A percentile compares a stretch with the other conserved stretches of the same genome.
Evolutionary conservation across 176 grass and related monocot species (phyloP).

Genomic region (Puccinellia tenuiflora): DNA sequence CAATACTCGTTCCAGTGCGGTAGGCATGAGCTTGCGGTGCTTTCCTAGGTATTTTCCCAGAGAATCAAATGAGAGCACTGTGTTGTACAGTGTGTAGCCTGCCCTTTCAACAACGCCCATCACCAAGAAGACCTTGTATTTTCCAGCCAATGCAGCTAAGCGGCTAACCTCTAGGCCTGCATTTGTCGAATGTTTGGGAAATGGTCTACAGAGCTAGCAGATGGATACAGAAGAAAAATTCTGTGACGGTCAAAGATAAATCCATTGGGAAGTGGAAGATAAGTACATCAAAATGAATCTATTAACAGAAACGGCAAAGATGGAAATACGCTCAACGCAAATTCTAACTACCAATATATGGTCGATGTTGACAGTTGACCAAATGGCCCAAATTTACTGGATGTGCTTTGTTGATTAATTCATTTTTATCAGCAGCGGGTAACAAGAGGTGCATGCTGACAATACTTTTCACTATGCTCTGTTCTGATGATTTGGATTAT

Average conservation of each 20-base stretch:
- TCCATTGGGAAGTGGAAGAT: neutral
- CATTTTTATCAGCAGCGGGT: neutral
- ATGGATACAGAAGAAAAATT: neutral
- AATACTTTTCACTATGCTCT: neutral
- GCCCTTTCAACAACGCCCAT: constrained; percentile 89
- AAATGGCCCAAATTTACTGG: neutral
- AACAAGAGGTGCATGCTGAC: neutral
- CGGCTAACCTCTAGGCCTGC: constrained; percentile 75
- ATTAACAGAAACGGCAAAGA: neutral
- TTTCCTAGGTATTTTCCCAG: constrained; percentile 77
- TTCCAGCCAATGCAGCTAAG: constrained; percentile 77
- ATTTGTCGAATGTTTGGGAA: neutral
- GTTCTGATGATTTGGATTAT: neutral
- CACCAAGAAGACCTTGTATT: constrained; percentile 77
- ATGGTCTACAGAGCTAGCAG: neutral
- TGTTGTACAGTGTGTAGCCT: constrained; percentile 78
- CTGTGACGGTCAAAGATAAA: neutral
- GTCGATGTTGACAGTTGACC: neutral
- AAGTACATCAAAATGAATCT: constrained; percentile 14
- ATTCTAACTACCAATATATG: neutral
- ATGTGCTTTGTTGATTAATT: neutral
- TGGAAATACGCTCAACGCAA: neutral
- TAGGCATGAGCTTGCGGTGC: constrained; percentile 89
- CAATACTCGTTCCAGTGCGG: constrained; percentile 68
- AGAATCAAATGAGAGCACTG: constrained; percentile 73